phyloP scores from a whole-genome alignment of 1,284 basidiomycete species.

The Malassezia japonica region DNA sequence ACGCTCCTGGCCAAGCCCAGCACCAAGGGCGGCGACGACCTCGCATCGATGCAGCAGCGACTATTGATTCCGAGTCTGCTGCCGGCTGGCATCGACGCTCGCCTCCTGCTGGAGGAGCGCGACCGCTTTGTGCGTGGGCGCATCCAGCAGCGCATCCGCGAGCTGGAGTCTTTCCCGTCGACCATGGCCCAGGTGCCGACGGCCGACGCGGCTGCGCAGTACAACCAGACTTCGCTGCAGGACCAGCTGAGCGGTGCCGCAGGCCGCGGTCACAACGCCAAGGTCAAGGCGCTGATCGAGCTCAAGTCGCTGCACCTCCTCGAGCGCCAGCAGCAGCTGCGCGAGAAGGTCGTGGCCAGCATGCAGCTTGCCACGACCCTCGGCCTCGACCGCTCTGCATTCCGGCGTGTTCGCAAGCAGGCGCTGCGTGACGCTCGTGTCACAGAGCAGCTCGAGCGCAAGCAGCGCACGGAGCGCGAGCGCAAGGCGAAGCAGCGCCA shows the following conservation, averaged over 20 bases:
- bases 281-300: constrained; percentile 83
- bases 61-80: constrained; percentile 78
- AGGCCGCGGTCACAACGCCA: constrained; percentile 52
- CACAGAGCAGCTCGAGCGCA: constrained; percentile 81
- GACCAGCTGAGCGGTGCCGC: constrained; percentile 17
- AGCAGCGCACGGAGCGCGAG: constrained; percentile 85
- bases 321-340: constrained; percentile 76
- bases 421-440: constrained; percentile 77
- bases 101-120: constrained; percentile 78
- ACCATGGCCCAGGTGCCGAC: constrained; percentile 55
- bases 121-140: constrained; percentile 83
- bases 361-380: constrained; percentile 82
- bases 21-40: constrained; percentile 30
- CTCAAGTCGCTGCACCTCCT: constrained; percentile 83
- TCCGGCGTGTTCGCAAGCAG: constrained; percentile 77
- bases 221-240: constrained; percentile 19
- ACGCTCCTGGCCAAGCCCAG: constrained; percentile 51
- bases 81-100: constrained; percentile 86
- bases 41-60: constrained; percentile 64
- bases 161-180: constrained; percentile 73
- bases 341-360: constrained; percentile 75
- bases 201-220: constrained; percentile 22
- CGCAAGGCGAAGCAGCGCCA: constrained; percentile 91
- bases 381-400: constrained; percentile 75
- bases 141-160: constrained; percentile 76